Percentiles rank a stretch among this genome's conserved stretches.
Evolutionary conservation across 495 filamentous ascomycete species (phyloP).

Genomic region (Lasiosphaeria ovina): DNA sequence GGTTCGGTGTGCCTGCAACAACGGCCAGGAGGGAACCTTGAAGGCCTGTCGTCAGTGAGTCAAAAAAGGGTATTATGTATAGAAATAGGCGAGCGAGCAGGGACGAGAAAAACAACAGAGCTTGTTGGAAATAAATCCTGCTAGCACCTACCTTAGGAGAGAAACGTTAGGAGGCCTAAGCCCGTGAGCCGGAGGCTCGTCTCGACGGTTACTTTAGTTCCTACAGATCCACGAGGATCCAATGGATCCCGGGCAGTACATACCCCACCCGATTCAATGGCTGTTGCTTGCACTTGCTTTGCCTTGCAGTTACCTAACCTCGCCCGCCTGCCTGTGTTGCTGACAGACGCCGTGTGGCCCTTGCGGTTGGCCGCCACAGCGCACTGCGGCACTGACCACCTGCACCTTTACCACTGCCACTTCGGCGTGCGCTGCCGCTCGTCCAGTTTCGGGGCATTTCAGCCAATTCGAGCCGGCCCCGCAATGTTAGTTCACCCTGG

Average conservation of each 20-base stretch:
- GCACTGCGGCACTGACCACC: background rate
- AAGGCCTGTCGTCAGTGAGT: too few species aligned
- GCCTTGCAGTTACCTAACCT: too few species aligned
- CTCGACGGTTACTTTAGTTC: background rate
- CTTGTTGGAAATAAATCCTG: background rate
- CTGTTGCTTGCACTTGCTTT: background rate
- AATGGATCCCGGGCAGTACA: background rate
- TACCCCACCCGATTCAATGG: background rate
- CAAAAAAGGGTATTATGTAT: too few species aligned
- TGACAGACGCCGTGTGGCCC: background rate
- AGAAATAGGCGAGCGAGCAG: background rate
- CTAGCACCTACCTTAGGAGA: background rate
- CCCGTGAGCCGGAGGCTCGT: conserved; percentile 1
- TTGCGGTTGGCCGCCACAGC: background rate
- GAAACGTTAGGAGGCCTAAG: background rate
- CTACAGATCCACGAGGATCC: background rate
- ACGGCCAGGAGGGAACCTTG: too few species aligned
- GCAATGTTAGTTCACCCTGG: background rate
- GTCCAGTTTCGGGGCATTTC: conserved; percentile 12
- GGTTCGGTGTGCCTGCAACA: too few species aligned
- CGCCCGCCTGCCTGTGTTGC: too few species aligned
- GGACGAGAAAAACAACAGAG: background rate
- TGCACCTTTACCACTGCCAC: background rate
- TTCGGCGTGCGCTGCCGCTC: background rate
- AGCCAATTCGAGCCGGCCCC: conserved; percentile 5